Evolutionary conservation across 257 asterid genomes (phyloP), one percentile per base, ranked within the genome.

Genomic region (Solanum bulbocastanum): DNA sequence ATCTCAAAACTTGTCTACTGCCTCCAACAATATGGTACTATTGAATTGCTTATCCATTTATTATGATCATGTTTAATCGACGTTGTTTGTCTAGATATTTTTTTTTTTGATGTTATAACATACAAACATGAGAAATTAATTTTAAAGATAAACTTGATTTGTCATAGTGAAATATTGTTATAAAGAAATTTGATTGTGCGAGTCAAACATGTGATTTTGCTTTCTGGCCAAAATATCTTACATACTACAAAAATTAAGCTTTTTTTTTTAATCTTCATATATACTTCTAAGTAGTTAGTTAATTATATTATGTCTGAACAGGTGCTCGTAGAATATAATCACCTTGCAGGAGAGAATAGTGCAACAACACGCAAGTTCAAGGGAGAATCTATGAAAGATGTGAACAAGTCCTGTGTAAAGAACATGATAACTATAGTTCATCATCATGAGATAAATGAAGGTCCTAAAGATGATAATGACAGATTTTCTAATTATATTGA

Each of bases 401-500:
- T 33, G 79, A 72, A 72, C 44, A 33, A 74, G 49, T 74, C 82
- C 49, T 3, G 49, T 10, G 32, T 22, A 22, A 49, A 83, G 32
- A 83, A 49, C 46, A 56, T 33, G 33, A 10, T 65, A 18, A 6
- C 4, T 52, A 10, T 4, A 30, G 20, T 20, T 23, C 58, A 75
- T 49, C 10, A 69, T 73, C 49, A 36, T 73, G 49, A 73, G 49
- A 73, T 11, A 32, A 83, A 58, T 52, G 33, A 83, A 32, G 86
- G 36, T 25, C 88, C 60, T 32, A 35, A 82, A 44, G 23, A 32
- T 52, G 56, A 10, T 11, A 81, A 75, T 65, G 78, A 86, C 12
- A 83, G 20, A 52, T 91, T 90, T 75, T 79, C 93, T 18, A 85
- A 87, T 40, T 93, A 92, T 56, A 91, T 91, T 40, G 86, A 25